Percentiles rank a stretch among this genome's conserved stretches.
phyloP scores from a whole-genome alignment of 208 protist genomes.

The Naegleria lovaniensis region DNA sequence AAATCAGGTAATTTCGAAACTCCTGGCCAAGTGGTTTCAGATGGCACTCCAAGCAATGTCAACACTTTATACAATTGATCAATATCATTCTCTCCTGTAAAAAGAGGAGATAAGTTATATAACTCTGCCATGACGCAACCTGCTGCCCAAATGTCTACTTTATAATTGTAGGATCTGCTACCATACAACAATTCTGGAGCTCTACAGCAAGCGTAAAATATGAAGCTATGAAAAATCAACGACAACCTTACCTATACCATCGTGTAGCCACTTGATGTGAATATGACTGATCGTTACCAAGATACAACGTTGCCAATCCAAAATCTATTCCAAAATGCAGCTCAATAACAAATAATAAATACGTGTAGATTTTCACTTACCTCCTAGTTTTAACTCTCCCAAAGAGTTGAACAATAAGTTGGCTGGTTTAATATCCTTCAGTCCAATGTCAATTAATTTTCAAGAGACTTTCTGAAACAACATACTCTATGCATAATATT shows the following conservation, averaged over 20 bases:
- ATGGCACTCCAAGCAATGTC: background rate
- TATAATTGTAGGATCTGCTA: slow-evolving; percentile 67
- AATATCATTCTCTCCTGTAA: slow-evolving; percentile 63
- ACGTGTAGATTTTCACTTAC: background rate
- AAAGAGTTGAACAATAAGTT: background rate
- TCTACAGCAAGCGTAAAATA: slow-evolving; percentile 66
- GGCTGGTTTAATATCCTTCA: slow-evolving; percentile 11
- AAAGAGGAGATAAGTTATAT: slow-evolving; percentile 83
- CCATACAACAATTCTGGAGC: slow-evolving; percentile 84
- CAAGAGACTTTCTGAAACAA: background rate
- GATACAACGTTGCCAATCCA: slow-evolving; percentile 16
- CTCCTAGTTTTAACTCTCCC: slow-evolving; percentile 4
- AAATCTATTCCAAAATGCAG: no score
- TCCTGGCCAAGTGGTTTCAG: slow-evolving; percentile 16
- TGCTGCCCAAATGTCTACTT: slow-evolving; percentile 82
- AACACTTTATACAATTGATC: slow-evolving; percentile 58
- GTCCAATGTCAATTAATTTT: background rate
- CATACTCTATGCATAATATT: slow-evolving; percentile 21
- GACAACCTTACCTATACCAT: background rate
- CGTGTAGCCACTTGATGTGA: slow-evolving; percentile 20
- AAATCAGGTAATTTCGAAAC: slow-evolving; percentile 14
- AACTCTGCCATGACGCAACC: slow-evolving; percentile 80
- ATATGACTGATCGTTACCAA: background rate
- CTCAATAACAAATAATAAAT: no score
- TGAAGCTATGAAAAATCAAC: slow-evolving; percentile 56